Percentiles rank a stretch among this genome's conserved stretches.
Evolutionary conservation across 139 green algal genomes (phyloP).

Genomic region (Chlamydomonas sp.): DNA sequence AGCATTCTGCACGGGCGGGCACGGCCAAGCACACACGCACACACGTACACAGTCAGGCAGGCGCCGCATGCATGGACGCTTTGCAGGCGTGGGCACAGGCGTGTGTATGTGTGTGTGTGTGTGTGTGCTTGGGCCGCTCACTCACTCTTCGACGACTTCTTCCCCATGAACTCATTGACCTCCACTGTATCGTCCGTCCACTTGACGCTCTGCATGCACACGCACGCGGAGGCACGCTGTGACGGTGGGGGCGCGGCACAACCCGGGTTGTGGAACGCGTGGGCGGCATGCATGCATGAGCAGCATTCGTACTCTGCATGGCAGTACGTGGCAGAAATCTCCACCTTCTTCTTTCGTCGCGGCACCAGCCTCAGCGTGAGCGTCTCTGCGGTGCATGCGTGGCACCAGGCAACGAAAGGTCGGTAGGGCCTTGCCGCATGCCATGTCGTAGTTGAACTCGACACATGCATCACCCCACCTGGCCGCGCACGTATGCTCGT

Average conservation of each 20-base stretch:
- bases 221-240: not conserved
- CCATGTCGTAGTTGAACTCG: no score
- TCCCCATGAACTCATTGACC: slow-evolving; percentile 63
- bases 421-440: no score
- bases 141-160: slow-evolving; percentile 71
- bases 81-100: no score
- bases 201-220: slow-evolving; percentile 45
- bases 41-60: no score
- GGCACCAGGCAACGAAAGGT: no score
- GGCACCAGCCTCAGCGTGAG: slow-evolving; percentile 41
- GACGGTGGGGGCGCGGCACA: not conserved
- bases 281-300: not conserved
- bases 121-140: no score
- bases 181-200: slow-evolving; percentile 71
- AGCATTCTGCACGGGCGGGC: slow-evolving; percentile 63
- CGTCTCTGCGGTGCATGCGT: no score
- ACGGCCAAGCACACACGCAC: no score
- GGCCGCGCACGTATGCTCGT: no score
- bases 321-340: not conserved
- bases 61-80: no score
- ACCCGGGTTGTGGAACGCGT: not conserved
- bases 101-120: no score
- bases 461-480: no score
- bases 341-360: slow-evolving; percentile 44
- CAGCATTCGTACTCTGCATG: not conserved